phyloP scores from a whole-genome alignment of 2,329 filamentous ascomycete genomes.

The Arthrobotrys pseudoclavata region DNA sequence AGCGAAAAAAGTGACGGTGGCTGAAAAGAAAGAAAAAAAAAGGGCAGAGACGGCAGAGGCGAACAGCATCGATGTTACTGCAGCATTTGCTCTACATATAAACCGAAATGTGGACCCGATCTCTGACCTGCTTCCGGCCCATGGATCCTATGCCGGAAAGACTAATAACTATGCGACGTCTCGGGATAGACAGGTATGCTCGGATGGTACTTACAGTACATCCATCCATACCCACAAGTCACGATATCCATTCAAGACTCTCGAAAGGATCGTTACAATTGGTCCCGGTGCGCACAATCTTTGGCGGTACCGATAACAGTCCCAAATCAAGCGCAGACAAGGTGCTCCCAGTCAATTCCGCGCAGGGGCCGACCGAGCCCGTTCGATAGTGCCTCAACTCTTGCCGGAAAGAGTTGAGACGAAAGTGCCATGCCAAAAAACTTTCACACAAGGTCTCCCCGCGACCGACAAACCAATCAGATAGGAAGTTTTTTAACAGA shows the following conservation, averaged over 20 bases:
- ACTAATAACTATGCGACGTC: slow-evolving; percentile 26
- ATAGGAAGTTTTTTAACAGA: slow-evolving; percentile 9
- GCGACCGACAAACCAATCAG: slow-evolving; percentile 7
- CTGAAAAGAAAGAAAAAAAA: slow-evolving; percentile 14
- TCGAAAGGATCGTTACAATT: slow-evolving; percentile 16
- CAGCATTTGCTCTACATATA: slow-evolving; percentile 2
- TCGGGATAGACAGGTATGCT: slow-evolving; percentile 22
- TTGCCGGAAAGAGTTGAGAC: slow-evolving; percentile 31
- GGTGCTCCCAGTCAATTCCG: slow-evolving; percentile 42
- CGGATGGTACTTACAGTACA: not conserved
- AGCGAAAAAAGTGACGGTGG: slow-evolving; percentile 28
- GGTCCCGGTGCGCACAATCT: slow-evolving; percentile 44
- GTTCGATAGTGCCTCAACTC: slow-evolving; percentile 30
- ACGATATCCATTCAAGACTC: slow-evolving; percentile 17
- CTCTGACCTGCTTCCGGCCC: slow-evolving; percentile 6
- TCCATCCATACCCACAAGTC: not conserved
- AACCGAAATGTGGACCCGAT: slow-evolving; percentile 17
- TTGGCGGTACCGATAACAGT: slow-evolving; percentile 57
- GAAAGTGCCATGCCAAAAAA: slow-evolving; percentile 21
- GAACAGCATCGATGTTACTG: slow-evolving; percentile 2
- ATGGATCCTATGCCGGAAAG: slow-evolving; percentile 33
- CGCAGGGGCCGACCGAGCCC: slow-evolving; percentile 36
- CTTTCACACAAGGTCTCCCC: slow-evolving; percentile 16
- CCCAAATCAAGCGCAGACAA: slow-evolving; percentile 53
- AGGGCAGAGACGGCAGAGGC: slow-evolving; percentile 21